phyloP scores from a whole-genome alignment of 805 yeast species.

The Allodekkera sacchari region DNA sequence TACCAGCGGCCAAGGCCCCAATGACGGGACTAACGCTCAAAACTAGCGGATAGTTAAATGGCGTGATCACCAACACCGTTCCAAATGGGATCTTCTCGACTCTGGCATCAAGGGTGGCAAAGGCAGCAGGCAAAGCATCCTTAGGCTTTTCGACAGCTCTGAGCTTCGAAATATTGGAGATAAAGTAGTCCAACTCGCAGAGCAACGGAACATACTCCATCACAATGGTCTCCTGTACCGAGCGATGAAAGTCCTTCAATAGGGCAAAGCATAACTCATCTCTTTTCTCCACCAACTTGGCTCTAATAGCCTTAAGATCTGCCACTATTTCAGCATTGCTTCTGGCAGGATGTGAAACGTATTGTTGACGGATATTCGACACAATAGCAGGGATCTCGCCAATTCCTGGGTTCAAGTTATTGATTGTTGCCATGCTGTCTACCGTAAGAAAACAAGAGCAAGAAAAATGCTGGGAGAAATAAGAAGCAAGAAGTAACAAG shows the following conservation, averaged over 20 bases:
- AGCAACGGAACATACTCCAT: conserved; percentile 47
- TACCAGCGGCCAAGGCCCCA: conserved; percentile 83
- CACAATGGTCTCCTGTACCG: conserved; percentile 50
- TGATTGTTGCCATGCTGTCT: conserved; percentile 15
- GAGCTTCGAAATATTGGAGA: conserved; percentile 55
- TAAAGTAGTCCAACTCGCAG: conserved; percentile 50
- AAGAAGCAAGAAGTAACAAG: no score
- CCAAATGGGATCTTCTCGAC: conserved; percentile 48
- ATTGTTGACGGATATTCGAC: conserved; percentile 31
- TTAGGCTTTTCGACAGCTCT: conserved; percentile 40
- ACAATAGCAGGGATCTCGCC: conserved; percentile 42
- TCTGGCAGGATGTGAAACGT: conserved; percentile 37
- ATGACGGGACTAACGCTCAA: conserved; percentile 58
- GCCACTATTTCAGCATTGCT: conserved; percentile 48
- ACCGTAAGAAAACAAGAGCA: no score
- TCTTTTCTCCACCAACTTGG: conserved; percentile 49
- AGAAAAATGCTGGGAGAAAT: no score
- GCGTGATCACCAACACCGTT: conserved; percentile 61
- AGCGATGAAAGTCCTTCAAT: conserved; percentile 57
- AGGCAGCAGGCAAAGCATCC: conserved; percentile 28
- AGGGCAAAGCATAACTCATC: conserved; percentile 51
- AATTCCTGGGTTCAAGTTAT: conserved; percentile 28
- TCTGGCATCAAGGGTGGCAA: conserved; percentile 13
- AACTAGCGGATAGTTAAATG: conserved; percentile 73
- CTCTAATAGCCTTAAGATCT: conserved; percentile 61